phyloP scores from a whole-genome alignment of 805 yeast genomes.

The Metschnikowia arizonensis region DNA sequence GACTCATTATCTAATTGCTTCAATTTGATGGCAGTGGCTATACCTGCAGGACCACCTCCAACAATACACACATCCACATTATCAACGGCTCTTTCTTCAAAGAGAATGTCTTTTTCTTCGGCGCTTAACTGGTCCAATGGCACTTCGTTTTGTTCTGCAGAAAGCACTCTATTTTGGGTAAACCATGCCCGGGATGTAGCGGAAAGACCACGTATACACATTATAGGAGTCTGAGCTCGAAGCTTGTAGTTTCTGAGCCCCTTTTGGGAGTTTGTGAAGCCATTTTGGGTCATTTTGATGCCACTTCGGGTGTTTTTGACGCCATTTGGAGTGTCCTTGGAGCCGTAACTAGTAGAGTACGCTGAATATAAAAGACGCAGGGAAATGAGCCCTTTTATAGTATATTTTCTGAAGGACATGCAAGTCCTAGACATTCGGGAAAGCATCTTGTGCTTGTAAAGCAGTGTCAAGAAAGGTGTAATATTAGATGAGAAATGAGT shows the following conservation, averaged over 20 bases:
- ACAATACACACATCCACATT: constrained; percentile 92
- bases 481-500: not conserved
- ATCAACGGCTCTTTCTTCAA: constrained; percentile 74
- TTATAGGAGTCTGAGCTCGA: not conserved
- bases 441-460: not conserved
- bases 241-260: not conserved
- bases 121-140: constrained; percentile 15
- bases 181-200: not conserved
- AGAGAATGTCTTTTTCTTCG: constrained; percentile 46
- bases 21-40: constrained; percentile 85
- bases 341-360: not conserved
- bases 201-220: not conserved
- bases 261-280: not conserved
- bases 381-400: not conserved
- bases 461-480: not conserved
- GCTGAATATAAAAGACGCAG: constrained; percentile 2
- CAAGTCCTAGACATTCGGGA: not conserved
- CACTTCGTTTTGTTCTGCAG: not conserved
- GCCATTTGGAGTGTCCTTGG: not conserved
- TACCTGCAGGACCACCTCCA: constrained; percentile 98
- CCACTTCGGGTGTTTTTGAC: not conserved
- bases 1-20: constrained; percentile 76
- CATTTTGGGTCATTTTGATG: not conserved
- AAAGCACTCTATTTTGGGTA: not conserved
- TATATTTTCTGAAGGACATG: not conserved